A percentile compares a stretch with the other conserved stretches of the same genome.
These are phyloP conservation scores for Perilla frutescens DNA, from an alignment of 257 asterid genomes.

Conservation along the genomic window DNA sequence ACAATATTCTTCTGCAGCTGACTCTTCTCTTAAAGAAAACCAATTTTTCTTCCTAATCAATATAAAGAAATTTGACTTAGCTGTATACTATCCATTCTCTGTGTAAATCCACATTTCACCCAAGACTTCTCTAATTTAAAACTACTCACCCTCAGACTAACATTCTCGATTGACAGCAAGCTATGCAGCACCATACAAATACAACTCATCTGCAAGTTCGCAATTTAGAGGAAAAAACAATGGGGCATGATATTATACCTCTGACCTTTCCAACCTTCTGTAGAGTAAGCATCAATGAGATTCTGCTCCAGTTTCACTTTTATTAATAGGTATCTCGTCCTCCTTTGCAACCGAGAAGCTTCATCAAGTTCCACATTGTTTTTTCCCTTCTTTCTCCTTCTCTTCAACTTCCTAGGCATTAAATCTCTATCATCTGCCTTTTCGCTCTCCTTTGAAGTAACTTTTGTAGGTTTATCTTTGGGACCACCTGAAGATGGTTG, in stretches of 20 bases:
- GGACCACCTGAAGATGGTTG: slow-evolving; percentile 42
- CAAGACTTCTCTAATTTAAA: slow-evolving; percentile 1
- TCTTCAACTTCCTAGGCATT: slow-evolving; percentile 46
- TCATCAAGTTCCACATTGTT: slow-evolving; percentile 70
- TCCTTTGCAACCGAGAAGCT: slow-evolving; percentile 83
- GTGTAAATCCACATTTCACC: slow-evolving; percentile 4
- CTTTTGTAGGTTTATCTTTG: slow-evolving; percentile 37
- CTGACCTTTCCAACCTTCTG: slow-evolving; percentile 99
- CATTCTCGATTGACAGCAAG: not conserved
- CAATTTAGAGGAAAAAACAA: slow-evolving; percentile 20
- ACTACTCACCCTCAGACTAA: slow-evolving; percentile 20
- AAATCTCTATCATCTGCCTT: slow-evolving; percentile 43
- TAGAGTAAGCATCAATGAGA: slow-evolving; percentile 92
- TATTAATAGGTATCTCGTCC: slow-evolving; percentile 82
- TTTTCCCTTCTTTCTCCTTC: slow-evolving; percentile 63
- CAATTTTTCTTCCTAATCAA: slow-evolving; percentile 19
- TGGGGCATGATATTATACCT: slow-evolving; percentile 60
- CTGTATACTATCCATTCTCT: not conserved
- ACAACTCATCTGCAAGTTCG: slow-evolving; percentile 28
- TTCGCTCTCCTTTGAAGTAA: slow-evolving; percentile 35
- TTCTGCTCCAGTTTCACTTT: slow-evolving; percentile 96
- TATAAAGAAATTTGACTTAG: slow-evolving; percentile 8
- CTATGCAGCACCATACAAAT: not conserved
- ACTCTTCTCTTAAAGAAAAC: slow-evolving; percentile 21
- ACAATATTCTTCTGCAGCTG: slow-evolving; percentile 2